Conservation (phyloP, 768 basidiomycete species). For the Pulveroboletus ravenelii region DNA sequence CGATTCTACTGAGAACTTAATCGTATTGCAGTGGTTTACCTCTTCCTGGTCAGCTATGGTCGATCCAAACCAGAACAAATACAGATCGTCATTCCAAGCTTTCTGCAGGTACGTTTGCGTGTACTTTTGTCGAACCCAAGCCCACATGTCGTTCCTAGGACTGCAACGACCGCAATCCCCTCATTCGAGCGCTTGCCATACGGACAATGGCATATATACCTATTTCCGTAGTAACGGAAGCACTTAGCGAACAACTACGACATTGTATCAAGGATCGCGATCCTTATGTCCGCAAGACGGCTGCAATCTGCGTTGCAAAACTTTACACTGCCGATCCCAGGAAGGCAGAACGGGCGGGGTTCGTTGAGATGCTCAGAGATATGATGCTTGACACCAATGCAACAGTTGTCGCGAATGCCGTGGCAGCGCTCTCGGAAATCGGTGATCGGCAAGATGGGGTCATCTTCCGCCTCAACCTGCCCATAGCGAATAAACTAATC, state of each 20-base stretch:
- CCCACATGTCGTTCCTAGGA: slow-evolving; percentile 51
- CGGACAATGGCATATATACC: slow-evolving; percentile 99
- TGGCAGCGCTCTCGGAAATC: slow-evolving; percentile 95
- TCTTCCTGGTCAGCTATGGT: slow-evolving; percentile 96
- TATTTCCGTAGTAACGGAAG: slow-evolving; percentile 79
- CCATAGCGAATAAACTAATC: slow-evolving; percentile 85
- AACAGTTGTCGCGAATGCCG: slow-evolving; percentile 95
- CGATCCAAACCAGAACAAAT: slow-evolving; percentile 91
- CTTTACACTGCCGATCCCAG: slow-evolving; percentile 85
- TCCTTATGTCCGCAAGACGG: slow-evolving; percentile 98
- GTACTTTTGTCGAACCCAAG: slow-evolving; percentile 2
- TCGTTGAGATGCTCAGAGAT: slow-evolving; percentile 87
- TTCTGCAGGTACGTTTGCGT: slow-evolving; percentile 63
- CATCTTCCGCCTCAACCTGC: slow-evolving; percentile 82
- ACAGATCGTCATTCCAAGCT: slow-evolving; percentile 83
- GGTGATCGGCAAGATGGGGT: slow-evolving; percentile 94
- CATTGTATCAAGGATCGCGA: slow-evolving; percentile 92
- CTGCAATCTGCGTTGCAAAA: slow-evolving; percentile 96
- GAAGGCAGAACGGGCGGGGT: slow-evolving; percentile 83
- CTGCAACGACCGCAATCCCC: slow-evolving; percentile 91
- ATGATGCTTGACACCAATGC: slow-evolving; percentile 92
- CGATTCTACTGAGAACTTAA: slow-evolving; percentile 1
- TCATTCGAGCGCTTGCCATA: slow-evolving; percentile 94
- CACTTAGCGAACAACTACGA: slow-evolving; percentile 83
- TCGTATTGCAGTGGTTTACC: slow-evolving; percentile 77